A percentile compares a stretch with the other conserved stretches of the same genome.
Evolutionary conservation across 1,284 basidiomycete genomes (phyloP).

Genomic region (Stereum hirsutum): DNA sequence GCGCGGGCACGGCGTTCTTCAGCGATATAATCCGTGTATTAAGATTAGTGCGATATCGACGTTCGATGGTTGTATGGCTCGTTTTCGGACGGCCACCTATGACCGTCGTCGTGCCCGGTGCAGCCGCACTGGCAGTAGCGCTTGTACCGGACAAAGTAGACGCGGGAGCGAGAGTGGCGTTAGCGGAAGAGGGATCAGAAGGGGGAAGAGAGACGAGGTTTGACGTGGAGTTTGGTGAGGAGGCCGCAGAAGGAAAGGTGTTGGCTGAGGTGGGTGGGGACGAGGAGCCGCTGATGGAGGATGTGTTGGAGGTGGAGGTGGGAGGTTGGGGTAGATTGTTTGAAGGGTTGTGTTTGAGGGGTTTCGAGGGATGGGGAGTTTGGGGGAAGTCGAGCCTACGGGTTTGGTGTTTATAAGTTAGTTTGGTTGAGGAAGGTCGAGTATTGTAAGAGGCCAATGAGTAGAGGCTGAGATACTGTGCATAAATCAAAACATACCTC

Average conservation of each 20-base stretch:
- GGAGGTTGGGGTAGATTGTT: conserved; percentile 23
- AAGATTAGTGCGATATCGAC: conserved; percentile 83
- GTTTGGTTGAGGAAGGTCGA: too few species aligned
- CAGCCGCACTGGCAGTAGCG: conserved; percentile 17
- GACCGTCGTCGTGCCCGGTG: conserved; percentile 16
- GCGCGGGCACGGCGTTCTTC: conserved; percentile 74
- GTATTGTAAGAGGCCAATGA: too few species aligned
- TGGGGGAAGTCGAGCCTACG: conserved; percentile 23
- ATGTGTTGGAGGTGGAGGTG: conserved; percentile 23
- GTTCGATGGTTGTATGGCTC: conserved; percentile 87
- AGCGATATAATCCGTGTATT: conserved; percentile 83
- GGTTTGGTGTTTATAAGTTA: too few species aligned
- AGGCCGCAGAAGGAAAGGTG: neutral
- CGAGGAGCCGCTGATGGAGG: conserved; percentile 15
- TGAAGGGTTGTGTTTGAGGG: conserved; percentile 22
- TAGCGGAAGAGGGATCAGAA: conserved; percentile 4
- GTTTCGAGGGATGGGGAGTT: conserved; percentile 12
- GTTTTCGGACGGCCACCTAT: conserved; percentile 59
- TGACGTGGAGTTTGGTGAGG: too few species aligned
- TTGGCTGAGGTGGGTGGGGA: conserved; percentile 9
- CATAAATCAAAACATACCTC: conserved; percentile 8
- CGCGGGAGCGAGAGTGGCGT: conserved; percentile 5
- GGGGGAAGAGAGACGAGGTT: conserved; percentile 13
- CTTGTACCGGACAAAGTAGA: too few species aligned
- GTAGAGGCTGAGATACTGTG: too few species aligned